These are phyloP conservation scores for Candida pseudofarinosa DNA, from an alignment of 805 yeast genomes.

Conservation along the genomic window DNA sequence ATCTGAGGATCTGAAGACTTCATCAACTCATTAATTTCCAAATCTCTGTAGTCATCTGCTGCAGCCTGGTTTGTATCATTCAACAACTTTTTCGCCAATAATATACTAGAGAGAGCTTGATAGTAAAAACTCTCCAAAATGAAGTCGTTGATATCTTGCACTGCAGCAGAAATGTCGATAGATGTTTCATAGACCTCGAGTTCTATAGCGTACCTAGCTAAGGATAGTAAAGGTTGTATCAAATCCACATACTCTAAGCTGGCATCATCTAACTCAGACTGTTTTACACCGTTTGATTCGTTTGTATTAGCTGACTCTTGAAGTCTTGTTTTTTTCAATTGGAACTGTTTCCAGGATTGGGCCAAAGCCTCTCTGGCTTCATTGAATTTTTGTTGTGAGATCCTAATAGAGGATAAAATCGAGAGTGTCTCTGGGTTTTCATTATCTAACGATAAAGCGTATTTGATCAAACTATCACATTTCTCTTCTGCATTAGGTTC, in stretches of 20 bases:
- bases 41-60: slow-evolving; percentile 40
- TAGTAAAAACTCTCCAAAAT: slow-evolving; percentile 78
- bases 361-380: slow-evolving; percentile 70
- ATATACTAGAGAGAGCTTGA: slow-evolving; percentile 70
- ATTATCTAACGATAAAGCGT: slow-evolving; percentile 57
- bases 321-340: slow-evolving; percentile 43
- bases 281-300: slow-evolving; percentile 13
- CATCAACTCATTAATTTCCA: slow-evolving; percentile 18
- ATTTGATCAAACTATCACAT: slow-evolving; percentile 69
- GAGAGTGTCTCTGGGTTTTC: slow-evolving; percentile 78
- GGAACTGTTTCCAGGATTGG: slow-evolving; percentile 71
- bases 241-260: slow-evolving; percentile 57
- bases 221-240: slow-evolving; percentile 67
- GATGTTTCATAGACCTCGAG: slow-evolving; percentile 67
- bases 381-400: slow-evolving; percentile 71
- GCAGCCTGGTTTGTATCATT: slow-evolving; percentile 5
- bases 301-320: slow-evolving; percentile 35
- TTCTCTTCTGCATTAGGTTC: slow-evolving; percentile 78
- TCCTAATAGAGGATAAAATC: slow-evolving; percentile 77
- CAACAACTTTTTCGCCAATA: slow-evolving; percentile 32
- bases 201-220: slow-evolving; percentile 75
- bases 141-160: slow-evolving; percentile 80
- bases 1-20: slow-evolving; percentile 25
- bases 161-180: slow-evolving; percentile 55
- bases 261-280: slow-evolving; percentile 40